These are phyloP conservation scores for Aspergillus cejpii DNA, from an alignment of 2,329 filamentous ascomycete genomes.

Conservation along the genomic window DNA sequence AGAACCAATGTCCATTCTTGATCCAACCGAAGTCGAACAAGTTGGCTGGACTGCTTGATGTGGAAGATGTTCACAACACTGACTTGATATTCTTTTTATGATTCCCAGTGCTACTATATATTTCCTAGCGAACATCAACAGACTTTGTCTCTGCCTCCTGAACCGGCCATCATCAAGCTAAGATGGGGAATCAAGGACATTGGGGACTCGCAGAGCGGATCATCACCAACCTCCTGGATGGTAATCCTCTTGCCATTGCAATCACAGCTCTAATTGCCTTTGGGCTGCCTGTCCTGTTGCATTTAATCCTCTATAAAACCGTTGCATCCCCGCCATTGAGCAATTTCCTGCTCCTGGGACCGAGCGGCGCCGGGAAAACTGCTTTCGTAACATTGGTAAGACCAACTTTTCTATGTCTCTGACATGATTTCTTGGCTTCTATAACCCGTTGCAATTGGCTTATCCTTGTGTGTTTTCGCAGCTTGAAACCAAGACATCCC, in stretches of 20 bases:
- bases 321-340: slow-evolving; percentile 57
- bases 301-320: slow-evolving; percentile 64
- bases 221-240: slow-evolving; percentile 40
- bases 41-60: neutral
- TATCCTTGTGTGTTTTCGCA: slow-evolving; percentile 14
- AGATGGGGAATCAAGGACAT: slow-evolving; percentile 27
- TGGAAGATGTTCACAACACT: no score
- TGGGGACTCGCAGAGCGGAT: slow-evolving; percentile 37
- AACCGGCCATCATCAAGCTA: slow-evolving; percentile 6
- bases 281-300: slow-evolving; percentile 67
- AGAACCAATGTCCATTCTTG: neutral
- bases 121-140: no score
- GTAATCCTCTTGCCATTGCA: slow-evolving; percentile 47
- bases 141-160: neutral
- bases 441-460: neutral
- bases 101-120: no score
- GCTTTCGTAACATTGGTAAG: slow-evolving; percentile 70
- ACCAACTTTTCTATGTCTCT: neutral
- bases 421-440: neutral
- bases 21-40: neutral
- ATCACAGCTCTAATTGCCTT: slow-evolving; percentile 66
- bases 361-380: slow-evolving; percentile 80
- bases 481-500: slow-evolving; percentile 43
- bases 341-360: slow-evolving; percentile 74
- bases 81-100: no score